Conservation (phyloP, 352 stramenopile species). For the Phytopythium chamaehyphon region DNA sequence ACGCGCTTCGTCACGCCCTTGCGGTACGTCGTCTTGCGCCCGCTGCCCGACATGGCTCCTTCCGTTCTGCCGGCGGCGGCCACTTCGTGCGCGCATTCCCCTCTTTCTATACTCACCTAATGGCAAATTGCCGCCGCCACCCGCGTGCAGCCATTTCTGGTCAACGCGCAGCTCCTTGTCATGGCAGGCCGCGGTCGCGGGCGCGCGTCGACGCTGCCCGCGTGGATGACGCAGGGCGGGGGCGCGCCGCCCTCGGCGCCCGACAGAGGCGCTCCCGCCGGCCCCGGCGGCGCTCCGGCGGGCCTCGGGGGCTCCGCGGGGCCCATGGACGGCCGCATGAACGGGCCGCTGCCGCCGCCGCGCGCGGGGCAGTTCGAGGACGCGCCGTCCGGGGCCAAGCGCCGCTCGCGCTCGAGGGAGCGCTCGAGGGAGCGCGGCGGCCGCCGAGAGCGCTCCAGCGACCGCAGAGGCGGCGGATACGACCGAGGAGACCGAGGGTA, state of each 20-base stretch:
- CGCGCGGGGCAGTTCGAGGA: constrained; percentile 70
- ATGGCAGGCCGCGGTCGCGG: constrained; percentile 83
- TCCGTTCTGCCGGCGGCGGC: too few species aligned
- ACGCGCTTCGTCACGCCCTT: constrained; percentile 92
- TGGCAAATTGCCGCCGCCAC: background rate
- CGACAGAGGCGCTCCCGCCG: constrained; percentile 7
- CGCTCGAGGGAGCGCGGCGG: constrained; percentile 13
- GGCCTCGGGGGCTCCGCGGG: background rate
- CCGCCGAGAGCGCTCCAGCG: background rate
- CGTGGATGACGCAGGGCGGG: constrained; percentile 81
- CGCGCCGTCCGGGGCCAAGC: constrained; percentile 16
- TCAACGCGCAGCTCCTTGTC: background rate
- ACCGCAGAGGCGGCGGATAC: constrained; percentile 11
- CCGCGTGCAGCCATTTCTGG: too few species aligned
- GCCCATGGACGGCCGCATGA: background rate
- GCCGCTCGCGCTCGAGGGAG: constrained; percentile 22
- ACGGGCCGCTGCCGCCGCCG: constrained; percentile 17
- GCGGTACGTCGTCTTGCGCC: constrained; percentile 88
- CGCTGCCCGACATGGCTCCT: constrained; percentile 90
- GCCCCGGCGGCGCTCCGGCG: constrained; percentile 3
- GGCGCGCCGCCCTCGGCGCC: constrained; percentile 7
- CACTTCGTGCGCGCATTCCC: constrained; percentile 7
- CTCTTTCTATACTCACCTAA: constrained; percentile 2
- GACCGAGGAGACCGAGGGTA: constrained; percentile 1
- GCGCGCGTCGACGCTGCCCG: constrained; percentile 64